These are phyloP conservation scores for Abelmoschus esculentus DNA, from an alignment of 345 rosid species.

Conservation along the genomic window DNA sequence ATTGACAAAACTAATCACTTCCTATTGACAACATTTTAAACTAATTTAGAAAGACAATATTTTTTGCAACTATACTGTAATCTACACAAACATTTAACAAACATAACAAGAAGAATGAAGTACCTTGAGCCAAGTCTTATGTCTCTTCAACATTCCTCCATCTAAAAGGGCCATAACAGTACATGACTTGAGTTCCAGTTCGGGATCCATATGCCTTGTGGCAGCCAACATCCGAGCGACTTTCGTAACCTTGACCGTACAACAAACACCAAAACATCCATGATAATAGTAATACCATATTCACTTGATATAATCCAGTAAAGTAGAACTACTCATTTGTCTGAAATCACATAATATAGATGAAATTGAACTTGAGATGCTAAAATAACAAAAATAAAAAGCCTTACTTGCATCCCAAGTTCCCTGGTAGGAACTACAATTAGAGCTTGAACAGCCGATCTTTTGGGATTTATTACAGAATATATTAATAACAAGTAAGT, in stretches of 20 bases:
- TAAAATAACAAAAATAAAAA: not conserved
- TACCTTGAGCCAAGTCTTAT: slow-evolving; percentile 90
- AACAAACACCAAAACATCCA: slow-evolving; percentile 9
- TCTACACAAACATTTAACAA: not conserved
- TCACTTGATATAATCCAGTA: not conserved
- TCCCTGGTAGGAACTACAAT: slow-evolving; percentile 88
- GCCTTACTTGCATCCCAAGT: slow-evolving; percentile 84
- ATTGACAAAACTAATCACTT: not conserved
- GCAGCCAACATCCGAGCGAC: slow-evolving; percentile 78
- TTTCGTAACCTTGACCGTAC: slow-evolving; percentile 50
- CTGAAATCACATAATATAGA: not conserved
- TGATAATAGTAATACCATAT: not conserved
- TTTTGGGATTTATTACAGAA: slow-evolving; percentile 52
- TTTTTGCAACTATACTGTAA: not conserved
- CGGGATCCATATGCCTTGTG: slow-evolving; percentile 39
- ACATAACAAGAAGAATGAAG: not conserved
- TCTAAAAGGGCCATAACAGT: slow-evolving; percentile 86
- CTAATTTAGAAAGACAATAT: not conserved
- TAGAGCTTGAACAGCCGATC: slow-evolving; percentile 77
- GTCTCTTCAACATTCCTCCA: slow-evolving; percentile 78
- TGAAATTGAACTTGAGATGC: not conserved
- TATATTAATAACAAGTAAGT: slow-evolving; percentile 65
- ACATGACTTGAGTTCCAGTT: slow-evolving; percentile 42
- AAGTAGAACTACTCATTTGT: not conserved
- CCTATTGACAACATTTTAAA: not conserved